Conservation (phyloP, 441 rosid genomes). For the Aquilaria agallochum region DNA sequence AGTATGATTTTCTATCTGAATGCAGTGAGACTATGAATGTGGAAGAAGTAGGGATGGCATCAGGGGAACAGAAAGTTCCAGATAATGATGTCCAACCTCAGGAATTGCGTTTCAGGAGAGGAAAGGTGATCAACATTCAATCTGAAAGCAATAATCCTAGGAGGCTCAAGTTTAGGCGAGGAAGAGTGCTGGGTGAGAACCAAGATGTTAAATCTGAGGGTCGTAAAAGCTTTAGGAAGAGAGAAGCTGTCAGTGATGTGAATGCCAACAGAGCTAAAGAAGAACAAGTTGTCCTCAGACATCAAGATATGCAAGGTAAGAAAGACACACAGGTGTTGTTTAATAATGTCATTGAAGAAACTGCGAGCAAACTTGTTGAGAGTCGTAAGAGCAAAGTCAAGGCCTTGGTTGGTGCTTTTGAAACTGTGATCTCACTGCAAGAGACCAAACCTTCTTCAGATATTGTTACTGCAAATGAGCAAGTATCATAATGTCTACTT, state of each 20-base stretch:
- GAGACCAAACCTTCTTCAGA: slow-evolving; percentile 42
- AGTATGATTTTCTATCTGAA: slow-evolving; percentile 39
- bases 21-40: slow-evolving; percentile 26
- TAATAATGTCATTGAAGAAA: slow-evolving; percentile 87
- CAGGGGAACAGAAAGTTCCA: slow-evolving; percentile 24
- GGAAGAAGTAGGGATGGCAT: slow-evolving; percentile 22
- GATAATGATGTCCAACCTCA: slow-evolving; percentile 26
- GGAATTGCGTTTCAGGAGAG: slow-evolving; percentile 62
- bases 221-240: slow-evolving; percentile 39
- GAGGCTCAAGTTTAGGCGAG: slow-evolving; percentile 67
- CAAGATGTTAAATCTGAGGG: slow-evolving; percentile 28
- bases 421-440: slow-evolving; percentile 87
- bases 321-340: slow-evolving; percentile 51
- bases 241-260: slow-evolving; percentile 30
- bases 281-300: slow-evolving; percentile 54
- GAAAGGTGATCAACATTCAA: slow-evolving; percentile 50
- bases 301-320: slow-evolving; percentile 57
- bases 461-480: slow-evolving; percentile 17
- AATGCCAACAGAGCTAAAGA: slow-evolving; percentile 20
- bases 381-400: slow-evolving; percentile 84
- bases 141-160: slow-evolving; percentile 47
- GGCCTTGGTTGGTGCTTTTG: slow-evolving; percentile 94
- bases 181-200: slow-evolving; percentile 36
- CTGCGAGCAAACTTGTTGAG: slow-evolving; percentile 74
- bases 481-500: slow-evolving; percentile 15